Evolutionary conservation across 176 grass and related monocot species (phyloP), one percentile per base, ranked within the genome.

Genomic region (Oryza meridionalis): DNA sequence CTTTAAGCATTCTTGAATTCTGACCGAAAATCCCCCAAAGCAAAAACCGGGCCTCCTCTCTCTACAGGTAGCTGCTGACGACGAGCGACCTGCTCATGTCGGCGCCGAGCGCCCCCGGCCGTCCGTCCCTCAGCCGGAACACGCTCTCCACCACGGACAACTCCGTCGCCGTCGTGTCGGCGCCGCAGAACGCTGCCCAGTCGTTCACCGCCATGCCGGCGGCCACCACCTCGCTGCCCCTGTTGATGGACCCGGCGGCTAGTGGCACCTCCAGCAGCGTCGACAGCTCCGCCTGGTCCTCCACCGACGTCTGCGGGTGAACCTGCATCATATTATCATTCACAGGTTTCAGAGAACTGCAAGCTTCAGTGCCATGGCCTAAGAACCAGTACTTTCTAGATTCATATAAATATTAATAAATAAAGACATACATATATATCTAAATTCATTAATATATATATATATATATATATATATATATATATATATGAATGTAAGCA

Each of bases 261-360:
- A 98, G 86, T 5, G 96, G 96, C 66, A 98, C 91, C 90, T 98
- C 87, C 65, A 96, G 91, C 77, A 98, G 93, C 17, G 93, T 98
- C 10, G 91, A 98, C 4, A 95, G 91, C 73, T 98, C 96, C 21
- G 95, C 96, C 70, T 94, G 83, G 76, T 96, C 96, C 88, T 98
- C 96, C 21, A 98, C 89, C 61, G 91, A 92, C 67, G 93, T 96
- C 33, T 87, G 91, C 11, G 96, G 96, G 83, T 93, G 93, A 55
- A 95, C 96, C 96, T 95, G 77, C 69, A 71, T 10, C 7, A 38
- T 38, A 26, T 9, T 3, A 27, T 47, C 3, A 74, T 43, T 1
- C 55, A 35, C 33, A 15, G 11, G 80, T 65, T 65, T 70, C 6
- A 64, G 42, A 47, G n/a, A 70, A n/a, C 67, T 17, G 14, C 50